Evolutionary conservation across 129 eudicot genomes (phyloP).

Genomic region (Chrysanthemum lavandulifolium): DNA sequence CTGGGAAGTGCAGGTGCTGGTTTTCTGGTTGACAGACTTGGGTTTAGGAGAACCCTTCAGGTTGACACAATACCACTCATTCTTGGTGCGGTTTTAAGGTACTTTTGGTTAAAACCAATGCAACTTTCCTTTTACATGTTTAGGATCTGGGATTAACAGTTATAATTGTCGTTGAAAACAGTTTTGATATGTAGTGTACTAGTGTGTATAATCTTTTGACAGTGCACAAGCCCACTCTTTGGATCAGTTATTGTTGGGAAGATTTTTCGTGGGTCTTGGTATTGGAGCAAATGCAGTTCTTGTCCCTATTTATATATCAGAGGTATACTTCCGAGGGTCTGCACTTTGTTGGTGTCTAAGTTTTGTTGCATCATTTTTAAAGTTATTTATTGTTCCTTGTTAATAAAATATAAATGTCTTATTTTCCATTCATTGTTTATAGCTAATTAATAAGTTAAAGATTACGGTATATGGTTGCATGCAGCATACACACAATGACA

Average conservation of each 20-base stretch:
- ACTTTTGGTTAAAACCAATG: constrained; percentile 9
- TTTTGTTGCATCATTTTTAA: background rate
- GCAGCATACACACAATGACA: too few species aligned
- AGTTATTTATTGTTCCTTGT: background rate
- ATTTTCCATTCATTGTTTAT: too few species aligned
- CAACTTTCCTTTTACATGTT: constrained; percentile 5
- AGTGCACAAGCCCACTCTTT: constrained; percentile 89
- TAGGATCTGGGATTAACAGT: background rate
- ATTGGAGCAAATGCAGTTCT: constrained; percentile 91
- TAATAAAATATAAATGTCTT: too few species aligned
- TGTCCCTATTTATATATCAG: constrained; percentile 89
- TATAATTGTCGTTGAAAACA: constrained; percentile 12
- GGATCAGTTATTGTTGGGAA: constrained; percentile 72
- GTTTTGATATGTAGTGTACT: constrained; percentile 28
- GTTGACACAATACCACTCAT: constrained; percentile 72
- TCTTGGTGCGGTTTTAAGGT: constrained; percentile 80
- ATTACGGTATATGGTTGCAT: too few species aligned
- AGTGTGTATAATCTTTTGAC: constrained; percentile 32
- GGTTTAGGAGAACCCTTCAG: constrained; percentile 80
- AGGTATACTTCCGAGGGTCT: constrained; percentile 45
- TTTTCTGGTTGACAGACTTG: constrained; percentile 66
- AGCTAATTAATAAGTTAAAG: too few species aligned
- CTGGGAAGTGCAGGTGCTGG: constrained; percentile 78
- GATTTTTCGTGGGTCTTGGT: constrained; percentile 89
- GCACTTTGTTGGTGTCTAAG: constrained; percentile 8